Conservation (phyloP, 2,329 filamentous ascomycete species). For the Emmonsiellopsis sp. region DNA sequence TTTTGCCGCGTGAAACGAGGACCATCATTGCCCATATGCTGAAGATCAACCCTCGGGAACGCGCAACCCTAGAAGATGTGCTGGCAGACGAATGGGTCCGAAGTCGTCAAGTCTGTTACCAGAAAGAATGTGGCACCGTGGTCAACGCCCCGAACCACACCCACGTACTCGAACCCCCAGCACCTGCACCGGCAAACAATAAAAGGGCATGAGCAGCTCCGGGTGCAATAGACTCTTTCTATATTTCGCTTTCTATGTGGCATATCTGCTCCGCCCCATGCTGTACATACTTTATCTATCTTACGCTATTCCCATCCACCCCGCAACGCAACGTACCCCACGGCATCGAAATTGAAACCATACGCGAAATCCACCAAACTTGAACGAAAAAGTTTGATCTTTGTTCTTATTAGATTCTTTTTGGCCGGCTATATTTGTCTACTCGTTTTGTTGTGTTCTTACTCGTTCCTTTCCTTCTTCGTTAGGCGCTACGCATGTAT, state of each 20-base stretch:
- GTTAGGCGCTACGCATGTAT: neutral
- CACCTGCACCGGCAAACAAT: slow-evolving; percentile 3
- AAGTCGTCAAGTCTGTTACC: slow-evolving; percentile 72
- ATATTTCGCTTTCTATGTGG: neutral
- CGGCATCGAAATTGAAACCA: too few relatives aligned
- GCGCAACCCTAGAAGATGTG: slow-evolving; percentile 79
- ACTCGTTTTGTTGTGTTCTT: neutral
- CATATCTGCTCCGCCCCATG: neutral
- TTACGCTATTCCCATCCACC: neutral
- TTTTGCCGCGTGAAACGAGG: slow-evolving; percentile 80
- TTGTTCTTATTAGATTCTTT: neutral
- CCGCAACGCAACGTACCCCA: too few relatives aligned
- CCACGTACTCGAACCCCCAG: slow-evolving; percentile 68
- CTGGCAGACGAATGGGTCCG: slow-evolving; percentile 84
- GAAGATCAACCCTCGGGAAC: slow-evolving; percentile 71
- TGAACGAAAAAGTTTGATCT: neutral
- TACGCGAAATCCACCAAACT: neutral
- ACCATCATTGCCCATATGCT: slow-evolving; percentile 90
- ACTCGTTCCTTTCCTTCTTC: neutral
- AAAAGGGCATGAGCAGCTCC: neutral
- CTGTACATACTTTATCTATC: neutral
- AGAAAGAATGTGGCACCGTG: slow-evolving; percentile 63
- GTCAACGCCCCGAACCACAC: slow-evolving; percentile 66
- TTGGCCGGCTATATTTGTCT: neutral
- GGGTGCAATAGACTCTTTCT: neutral